Evolutionary conservation across 305 asterid genomes (phyloP).

Genomic region (Solanum aculeatissimum): DNA sequence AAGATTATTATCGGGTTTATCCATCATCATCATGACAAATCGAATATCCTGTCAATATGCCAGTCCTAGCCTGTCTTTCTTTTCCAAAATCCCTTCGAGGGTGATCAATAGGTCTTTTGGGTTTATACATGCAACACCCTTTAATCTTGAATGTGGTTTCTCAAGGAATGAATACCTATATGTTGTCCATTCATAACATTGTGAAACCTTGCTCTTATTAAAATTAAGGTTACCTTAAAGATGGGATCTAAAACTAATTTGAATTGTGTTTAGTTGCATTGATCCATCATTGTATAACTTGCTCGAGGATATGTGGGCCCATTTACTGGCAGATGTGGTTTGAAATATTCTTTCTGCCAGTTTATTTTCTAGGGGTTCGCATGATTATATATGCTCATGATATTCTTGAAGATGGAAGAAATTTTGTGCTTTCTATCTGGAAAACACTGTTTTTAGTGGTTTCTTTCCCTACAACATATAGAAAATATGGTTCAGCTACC

Average conservation of each 20-base stretch:
- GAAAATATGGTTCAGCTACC: not conserved
- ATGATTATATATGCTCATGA: not conserved
- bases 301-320: not conserved
- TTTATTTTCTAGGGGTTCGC: not conserved
- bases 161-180: not conserved
- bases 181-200: not conserved
- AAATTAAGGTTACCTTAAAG: not conserved
- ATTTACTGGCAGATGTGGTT: not conserved
- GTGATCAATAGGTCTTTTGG: not conserved
- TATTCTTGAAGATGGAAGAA: not conserved
- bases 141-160: not conserved
- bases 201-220: not conserved
- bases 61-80: not conserved
- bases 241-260: not conserved
- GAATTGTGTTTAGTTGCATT: not conserved
- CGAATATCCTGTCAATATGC: not conserved
- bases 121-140: not conserved
- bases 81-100: not conserved
- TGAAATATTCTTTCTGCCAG: not conserved
- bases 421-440: not conserved
- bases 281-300: not conserved
- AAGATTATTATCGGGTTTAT: not conserved
- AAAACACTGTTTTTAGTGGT: not conserved
- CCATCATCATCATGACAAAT: not conserved
- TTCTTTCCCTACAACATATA: not conserved